These are phyloP conservation scores for Penicillium expansum DNA, from an alignment of 2,329 filamentous ascomycete species.

Conservation along the genomic window DNA sequence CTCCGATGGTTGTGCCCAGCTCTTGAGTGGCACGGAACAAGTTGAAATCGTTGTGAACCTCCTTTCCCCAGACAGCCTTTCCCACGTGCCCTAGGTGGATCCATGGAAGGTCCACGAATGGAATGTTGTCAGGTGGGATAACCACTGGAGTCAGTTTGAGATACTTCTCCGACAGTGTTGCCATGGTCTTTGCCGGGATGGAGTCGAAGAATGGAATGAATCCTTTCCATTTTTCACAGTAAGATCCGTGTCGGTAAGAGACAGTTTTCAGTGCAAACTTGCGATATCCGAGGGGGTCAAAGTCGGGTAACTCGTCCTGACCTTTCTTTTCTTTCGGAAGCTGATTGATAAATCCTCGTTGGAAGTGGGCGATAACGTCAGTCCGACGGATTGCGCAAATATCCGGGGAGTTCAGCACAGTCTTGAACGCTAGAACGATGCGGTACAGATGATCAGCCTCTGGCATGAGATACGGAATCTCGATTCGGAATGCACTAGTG, in stretches of 20 bases:
- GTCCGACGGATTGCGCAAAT: slow-evolving; percentile 30
- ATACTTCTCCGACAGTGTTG: slow-evolving; percentile 38
- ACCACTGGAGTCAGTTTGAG: slow-evolving; percentile 24
- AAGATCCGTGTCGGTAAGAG: slow-evolving; percentile 21
- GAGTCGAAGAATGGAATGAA: slow-evolving; percentile 31
- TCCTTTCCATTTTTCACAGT: slow-evolving; percentile 31
- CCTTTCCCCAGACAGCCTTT: slow-evolving; percentile 4
- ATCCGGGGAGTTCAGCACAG: slow-evolving; percentile 28
- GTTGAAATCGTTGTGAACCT: too few relatives aligned
- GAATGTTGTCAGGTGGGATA: slow-evolving; percentile 14
- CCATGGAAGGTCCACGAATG: slow-evolving; percentile 26
- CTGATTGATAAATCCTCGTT: slow-evolving; percentile 29
- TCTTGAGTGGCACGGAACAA: slow-evolving; percentile 16
- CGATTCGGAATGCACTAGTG: slow-evolving; percentile 17
- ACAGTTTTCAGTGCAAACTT: slow-evolving; percentile 26
- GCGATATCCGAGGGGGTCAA: slow-evolving; percentile 33
- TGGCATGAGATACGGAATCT: slow-evolving; percentile 27
- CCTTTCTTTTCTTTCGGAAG: slow-evolving; percentile 17
- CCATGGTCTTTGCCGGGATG: slow-evolving; percentile 30
- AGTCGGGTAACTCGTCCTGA: slow-evolving; percentile 11
- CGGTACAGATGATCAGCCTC: slow-evolving; percentile 36
- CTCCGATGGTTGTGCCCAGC: slow-evolving; percentile 36
- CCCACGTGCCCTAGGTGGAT: slow-evolving; percentile 18
- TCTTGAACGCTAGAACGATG: slow-evolving; percentile 35
- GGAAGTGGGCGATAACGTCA: slow-evolving; percentile 28